Evolutionary conservation across 106 monocot genomes (phyloP).

Genomic region (Posidonia australis): DNA sequence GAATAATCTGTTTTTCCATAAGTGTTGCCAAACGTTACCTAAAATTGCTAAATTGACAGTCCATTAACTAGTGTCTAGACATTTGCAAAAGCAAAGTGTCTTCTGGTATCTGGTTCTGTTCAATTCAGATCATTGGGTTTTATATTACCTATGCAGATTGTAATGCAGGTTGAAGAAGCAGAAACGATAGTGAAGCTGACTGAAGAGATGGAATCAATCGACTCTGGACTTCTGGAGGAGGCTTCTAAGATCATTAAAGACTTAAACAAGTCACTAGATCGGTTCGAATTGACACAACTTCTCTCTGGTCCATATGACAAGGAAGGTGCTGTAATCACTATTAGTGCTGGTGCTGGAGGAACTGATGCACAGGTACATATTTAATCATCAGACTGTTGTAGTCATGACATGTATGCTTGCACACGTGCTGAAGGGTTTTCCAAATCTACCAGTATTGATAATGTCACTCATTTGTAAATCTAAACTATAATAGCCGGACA

Average conservation of each 20-base stretch:
- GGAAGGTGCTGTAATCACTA: constrained; percentile 84
- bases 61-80: too few species aligned
- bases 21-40: too few species aligned
- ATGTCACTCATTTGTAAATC: too few species aligned
- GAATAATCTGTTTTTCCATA: too few species aligned
- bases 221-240: constrained; percentile 77
- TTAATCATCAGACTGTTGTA: neutral
- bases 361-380: constrained; percentile 91
- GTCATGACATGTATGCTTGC: neutral
- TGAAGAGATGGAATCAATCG: constrained; percentile 83
- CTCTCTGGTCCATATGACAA: constrained; percentile 97
- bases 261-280: constrained; percentile 62
- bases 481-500: too few species aligned
- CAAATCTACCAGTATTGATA: too few species aligned
- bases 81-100: neutral
- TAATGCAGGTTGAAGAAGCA: constrained; percentile 79
- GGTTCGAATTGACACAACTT: constrained; percentile 81
- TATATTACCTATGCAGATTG: neutral
- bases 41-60: too few species aligned
- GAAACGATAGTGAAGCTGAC: constrained; percentile 86
- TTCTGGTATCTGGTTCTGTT: neutral
- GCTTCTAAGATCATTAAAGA: constrained; percentile 70
- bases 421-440: neutral
- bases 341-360: constrained; percentile 94
- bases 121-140: neutral